These are phyloP conservation scores for Ammopiptanthus mongolicus DNA, from an alignment of 306 rosid species.

Conservation along the genomic window DNA sequence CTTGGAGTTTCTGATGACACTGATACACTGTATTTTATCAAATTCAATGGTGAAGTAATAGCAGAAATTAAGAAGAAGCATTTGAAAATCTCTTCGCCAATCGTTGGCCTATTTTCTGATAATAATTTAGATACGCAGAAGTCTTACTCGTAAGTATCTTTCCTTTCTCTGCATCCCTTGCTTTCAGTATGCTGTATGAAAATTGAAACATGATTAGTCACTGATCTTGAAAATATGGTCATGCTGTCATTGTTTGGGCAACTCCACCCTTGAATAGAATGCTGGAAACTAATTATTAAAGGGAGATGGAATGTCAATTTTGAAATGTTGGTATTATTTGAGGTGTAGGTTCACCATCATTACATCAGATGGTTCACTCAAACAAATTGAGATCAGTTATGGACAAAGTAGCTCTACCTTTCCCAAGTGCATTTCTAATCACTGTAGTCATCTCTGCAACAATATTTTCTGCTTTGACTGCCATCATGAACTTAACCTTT, in stretches of 20 bases:
- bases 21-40: slow-evolving; percentile 72
- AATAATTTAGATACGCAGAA: slow-evolving; percentile 35
- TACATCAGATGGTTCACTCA: slow-evolving; percentile 75
- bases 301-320: slow-evolving; percentile 5
- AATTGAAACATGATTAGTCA: neutral
- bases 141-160: slow-evolving; percentile 58
- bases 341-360: slow-evolving; percentile 73
- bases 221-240: slow-evolving; percentile 21
- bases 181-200: neutral
- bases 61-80: slow-evolving; percentile 53
- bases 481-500: slow-evolving; percentile 57
- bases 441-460: slow-evolving; percentile 35
- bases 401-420: slow-evolving; percentile 53
- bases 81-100: slow-evolving; percentile 58
- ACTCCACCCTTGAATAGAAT: neutral
- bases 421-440: slow-evolving; percentile 41
- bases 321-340: slow-evolving; percentile 38
- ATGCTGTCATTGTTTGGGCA: slow-evolving; percentile 10
- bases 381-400: slow-evolving; percentile 63
- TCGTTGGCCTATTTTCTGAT: slow-evolving; percentile 53
- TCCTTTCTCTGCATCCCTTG: slow-evolving; percentile 6
- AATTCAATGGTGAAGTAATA: slow-evolving; percentile 69
- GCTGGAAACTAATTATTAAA: slow-evolving; percentile 1
- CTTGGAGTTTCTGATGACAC: slow-evolving; percentile 79
- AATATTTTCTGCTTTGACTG: slow-evolving; percentile 52